Evolutionary conservation across 2,329 filamentous ascomycete genomes (phyloP), one percentile per base, ranked within the genome.

Genomic region (Elsinoe ampelina): DNA sequence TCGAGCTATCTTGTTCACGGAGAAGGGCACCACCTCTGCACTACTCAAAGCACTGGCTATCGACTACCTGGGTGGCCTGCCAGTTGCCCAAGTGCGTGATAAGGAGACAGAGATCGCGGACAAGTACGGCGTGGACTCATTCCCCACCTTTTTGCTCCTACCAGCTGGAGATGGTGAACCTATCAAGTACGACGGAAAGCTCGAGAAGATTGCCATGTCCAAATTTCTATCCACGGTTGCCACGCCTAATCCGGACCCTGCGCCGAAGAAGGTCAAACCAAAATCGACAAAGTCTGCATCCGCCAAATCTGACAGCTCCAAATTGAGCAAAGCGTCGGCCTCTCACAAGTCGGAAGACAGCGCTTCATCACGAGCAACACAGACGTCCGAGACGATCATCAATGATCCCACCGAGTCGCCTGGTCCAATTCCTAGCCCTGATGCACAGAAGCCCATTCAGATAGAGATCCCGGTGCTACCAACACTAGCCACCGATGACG

Each of bases 1-100:
- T 51, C 96, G 95, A 75, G 91, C 87, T 0, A 83, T 98, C 34
- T 76, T 98, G 2, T 97, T 98, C 72, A 95, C 88, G 2, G 88
- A 95, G 57, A 98, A 97, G 76, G 89, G 90, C 19, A 85, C 86
- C 5, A 92, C 88, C 0, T 92, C 88, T 68, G 82, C 90, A 10
- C 77, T 95, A 20, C 74, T 96, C 61, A 87, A 87, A 70, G 85
- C 89, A 59, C 71, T 97, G 55, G 91, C 93, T 5, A 89, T 96
- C 64, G 93, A 97, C 68, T 98, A 92, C 71, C 78, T 93, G 22
- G 90, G 85, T 35, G 81, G 82, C 57, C 82, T 97, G 61, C 78
- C 80, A 2, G 77, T 98, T 35, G 92, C 83, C 7, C 92, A 97
- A 71, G 80, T 95, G 57, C 83, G 90, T 58, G 80, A 86, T 73